Evolutionary conservation across 371 early-diverging fungal genomes (phyloP).

Genomic region (Mortierella sp.): DNA sequence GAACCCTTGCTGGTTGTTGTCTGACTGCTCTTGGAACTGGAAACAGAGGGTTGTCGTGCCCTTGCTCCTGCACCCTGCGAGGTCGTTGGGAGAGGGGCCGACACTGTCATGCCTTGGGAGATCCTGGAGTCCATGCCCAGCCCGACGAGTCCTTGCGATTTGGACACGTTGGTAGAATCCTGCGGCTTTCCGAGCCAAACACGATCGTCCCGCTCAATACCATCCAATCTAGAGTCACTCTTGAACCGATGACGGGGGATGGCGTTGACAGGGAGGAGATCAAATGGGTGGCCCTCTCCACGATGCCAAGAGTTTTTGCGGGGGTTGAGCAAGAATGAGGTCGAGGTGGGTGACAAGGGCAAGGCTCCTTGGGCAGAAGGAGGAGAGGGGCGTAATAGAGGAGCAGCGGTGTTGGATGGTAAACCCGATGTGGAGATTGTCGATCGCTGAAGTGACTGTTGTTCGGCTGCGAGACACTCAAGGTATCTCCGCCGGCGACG

Average conservation of each 20-base stretch:
- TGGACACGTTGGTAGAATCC: not conserved
- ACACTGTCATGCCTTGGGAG: constrained; percentile 13
- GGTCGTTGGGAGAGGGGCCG: constrained; percentile 10
- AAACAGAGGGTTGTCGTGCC: constrained; percentile 19
- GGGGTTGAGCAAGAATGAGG: constrained; percentile 30
- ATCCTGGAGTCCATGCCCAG: constrained; percentile 29
- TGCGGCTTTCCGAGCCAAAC: constrained; percentile 14
- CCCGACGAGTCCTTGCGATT: constrained; percentile 20
- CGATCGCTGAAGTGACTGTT: not conserved
- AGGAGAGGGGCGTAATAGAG: not conserved
- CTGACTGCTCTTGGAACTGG: constrained; percentile 12
- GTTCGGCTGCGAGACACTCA: constrained; percentile 31
- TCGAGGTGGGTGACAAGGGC: constrained; percentile 7
- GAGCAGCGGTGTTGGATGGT: not conserved
- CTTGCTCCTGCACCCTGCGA: constrained; percentile 8
- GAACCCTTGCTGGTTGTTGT: constrained; percentile 14
- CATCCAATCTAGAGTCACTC: constrained; percentile 20
- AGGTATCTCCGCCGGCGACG: constrained; percentile 46
- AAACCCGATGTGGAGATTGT: not conserved
- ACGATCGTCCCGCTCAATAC: constrained; percentile 24
- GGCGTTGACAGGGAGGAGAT: not conserved
- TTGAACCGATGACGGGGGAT: constrained; percentile 26
- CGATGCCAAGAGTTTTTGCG: constrained; percentile 53
- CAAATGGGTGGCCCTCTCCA: constrained; percentile 53
- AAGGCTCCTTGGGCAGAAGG: not conserved